Evolutionary conservation across 2,329 filamentous ascomycete species (phyloP).

Genomic region (Chalara sp.): DNA sequence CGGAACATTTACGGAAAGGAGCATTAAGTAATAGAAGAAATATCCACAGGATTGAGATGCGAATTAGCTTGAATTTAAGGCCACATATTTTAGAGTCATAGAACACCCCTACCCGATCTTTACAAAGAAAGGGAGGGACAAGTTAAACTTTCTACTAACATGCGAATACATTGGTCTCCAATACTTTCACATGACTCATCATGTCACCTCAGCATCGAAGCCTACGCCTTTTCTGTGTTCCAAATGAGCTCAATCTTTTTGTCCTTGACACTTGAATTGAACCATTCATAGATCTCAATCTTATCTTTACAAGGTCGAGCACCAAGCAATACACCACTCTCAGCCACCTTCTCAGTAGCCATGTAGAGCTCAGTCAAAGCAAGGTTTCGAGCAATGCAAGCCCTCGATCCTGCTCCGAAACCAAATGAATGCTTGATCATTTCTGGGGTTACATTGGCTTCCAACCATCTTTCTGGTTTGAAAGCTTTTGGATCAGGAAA

Average conservation of each 20-base stretch:
- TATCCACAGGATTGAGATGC: too few species aligned
- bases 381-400: constrained; percentile 44
- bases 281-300: constrained; percentile 49
- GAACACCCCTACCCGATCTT: too few species aligned
- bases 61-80: too few species aligned
- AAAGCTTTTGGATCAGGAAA: constrained; percentile 38
- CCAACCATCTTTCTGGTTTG: constrained; percentile 41
- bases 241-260: constrained; percentile 37
- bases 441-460: constrained; percentile 26
- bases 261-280: constrained; percentile 44
- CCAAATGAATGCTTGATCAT: constrained; percentile 39
- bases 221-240: constrained; percentile 4
- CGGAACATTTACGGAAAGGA: too few species aligned
- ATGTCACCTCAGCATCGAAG: too few species aligned
- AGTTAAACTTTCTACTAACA: too few species aligned
- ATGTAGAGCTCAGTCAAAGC: constrained; percentile 37
- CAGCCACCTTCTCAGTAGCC: constrained; percentile 35
- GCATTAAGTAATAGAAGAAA: too few species aligned
- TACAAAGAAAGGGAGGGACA: too few species aligned
- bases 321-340: constrained; percentile 36
- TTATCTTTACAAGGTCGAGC: constrained; percentile 32
- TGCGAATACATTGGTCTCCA: too few species aligned
- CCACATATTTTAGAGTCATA: too few species aligned
- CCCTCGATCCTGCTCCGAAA: constrained; percentile 40
- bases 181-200: too few species aligned